Conservation (phyloP, 2,329 filamentous ascomycete genomes). For the Eurotiales sp. region DNA sequence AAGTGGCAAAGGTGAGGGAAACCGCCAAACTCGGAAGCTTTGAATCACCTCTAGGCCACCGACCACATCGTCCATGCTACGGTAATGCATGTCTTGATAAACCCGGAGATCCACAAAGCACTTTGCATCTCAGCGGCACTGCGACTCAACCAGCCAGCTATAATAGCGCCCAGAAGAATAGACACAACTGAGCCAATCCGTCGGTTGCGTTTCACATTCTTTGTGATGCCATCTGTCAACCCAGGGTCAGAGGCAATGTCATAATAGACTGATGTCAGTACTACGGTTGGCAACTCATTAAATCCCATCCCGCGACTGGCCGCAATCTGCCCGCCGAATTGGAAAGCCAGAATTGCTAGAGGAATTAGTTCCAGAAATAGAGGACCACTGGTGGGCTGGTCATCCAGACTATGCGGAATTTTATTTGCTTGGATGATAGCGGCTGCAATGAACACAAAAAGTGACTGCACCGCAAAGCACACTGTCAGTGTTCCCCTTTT, state of each 20-base stretch:
- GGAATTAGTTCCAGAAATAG: slow-evolving; percentile 41
- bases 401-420: slow-evolving; percentile 30
- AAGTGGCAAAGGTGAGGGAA: too few relatives aligned
- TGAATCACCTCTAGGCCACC: background rate
- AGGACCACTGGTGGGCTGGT: slow-evolving; percentile 22
- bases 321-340: slow-evolving; percentile 43
- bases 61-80: slow-evolving; percentile 39
- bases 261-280: slow-evolving; percentile 45
- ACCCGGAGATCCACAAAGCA: slow-evolving; percentile 42
- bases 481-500: slow-evolving; percentile 34
- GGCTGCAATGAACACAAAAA: slow-evolving; percentile 39
- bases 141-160: slow-evolving; percentile 41
- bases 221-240: slow-evolving; percentile 28
- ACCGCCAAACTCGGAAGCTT: too few relatives aligned
- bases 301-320: slow-evolving; percentile 39
- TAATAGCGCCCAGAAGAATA: slow-evolving; percentile 39
- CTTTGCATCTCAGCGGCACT: slow-evolving; percentile 41
- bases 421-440: slow-evolving; percentile 35
- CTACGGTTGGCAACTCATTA: slow-evolving; percentile 45
- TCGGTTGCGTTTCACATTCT: slow-evolving; percentile 38
- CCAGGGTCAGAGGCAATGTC: slow-evolving; percentile 43
- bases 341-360: slow-evolving; percentile 42
- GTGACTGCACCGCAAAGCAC: slow-evolving; percentile 40
- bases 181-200: slow-evolving; percentile 35
- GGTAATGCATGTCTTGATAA: slow-evolving; percentile 36